Base-by-base conservation (phyloP, 345 rosid genomes). In the Rhodamnia rubescens region DNA sequence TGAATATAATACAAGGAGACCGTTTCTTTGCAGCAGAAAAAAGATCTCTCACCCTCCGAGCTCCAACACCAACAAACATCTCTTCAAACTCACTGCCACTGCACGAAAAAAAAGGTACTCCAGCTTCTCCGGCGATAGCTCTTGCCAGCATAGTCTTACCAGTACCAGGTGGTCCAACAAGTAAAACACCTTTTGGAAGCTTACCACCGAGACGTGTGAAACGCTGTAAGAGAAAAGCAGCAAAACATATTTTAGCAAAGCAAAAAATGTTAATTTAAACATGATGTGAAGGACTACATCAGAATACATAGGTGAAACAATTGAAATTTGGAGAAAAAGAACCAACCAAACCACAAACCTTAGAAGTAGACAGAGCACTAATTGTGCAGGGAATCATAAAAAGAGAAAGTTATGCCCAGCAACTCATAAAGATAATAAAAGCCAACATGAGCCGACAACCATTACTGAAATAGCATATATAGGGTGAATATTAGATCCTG, bases 41-140 rank as follows among this genome's bases (percentile, higher is more conserved):
- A 81, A 97, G 99, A 91, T 97, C 99, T 89, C 99, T 94, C 53
- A 97, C 99, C 87, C 99, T 92, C 85, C 98, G 90, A 56, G 99
- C 99, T 91, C 99, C 99, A 88, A 95, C 99, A 27, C 99, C 99
- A 87, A 97, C 99, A 91, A 95, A 97, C 98, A 97, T 95, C 92
- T 97, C 99, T 88, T 97, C 99, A 83, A 97, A 97, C 88, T 97
- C 99, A 83, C 99, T 97, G 83, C 99, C 99, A 86, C 99, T 97
- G 94, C 99, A 95, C 29, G 98, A 97, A 91, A 95, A 97, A 92
- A 97, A 97, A 78, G 99, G 99, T 85, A 96, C 98, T 81, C 99
- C 97, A 51, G 99, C 99, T 93, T 97, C 99, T 61, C 99, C 99
- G 53, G 99, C 99, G 84, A 97, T 96, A 81, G 99, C 98, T 59